Conservation (phyloP, 2,329 filamentous ascomycete genomes). For the Xylaria hypoxylon region DNA sequence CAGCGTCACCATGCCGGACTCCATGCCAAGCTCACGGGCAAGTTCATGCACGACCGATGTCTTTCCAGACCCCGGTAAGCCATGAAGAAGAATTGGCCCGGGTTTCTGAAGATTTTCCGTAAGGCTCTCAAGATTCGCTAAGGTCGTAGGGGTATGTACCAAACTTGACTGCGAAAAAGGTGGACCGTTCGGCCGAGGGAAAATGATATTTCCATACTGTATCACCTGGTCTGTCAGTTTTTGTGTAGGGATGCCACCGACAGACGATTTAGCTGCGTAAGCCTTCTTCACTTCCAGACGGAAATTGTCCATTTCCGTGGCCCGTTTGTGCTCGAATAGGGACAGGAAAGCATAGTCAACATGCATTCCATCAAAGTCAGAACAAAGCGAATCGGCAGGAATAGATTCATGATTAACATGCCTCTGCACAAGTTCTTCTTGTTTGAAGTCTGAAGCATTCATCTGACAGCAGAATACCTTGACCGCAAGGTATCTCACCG, state of each 20-base stretch:
- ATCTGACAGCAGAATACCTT: conserved; percentile 84
- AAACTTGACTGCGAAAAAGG: conserved; percentile 63
- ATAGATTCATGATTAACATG: conserved; percentile 67
- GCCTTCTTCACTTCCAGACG: conserved; percentile 54
- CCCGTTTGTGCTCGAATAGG: conserved; percentile 67
- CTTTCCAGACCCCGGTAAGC: conserved; percentile 89
- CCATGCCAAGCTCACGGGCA: conserved; percentile 81
- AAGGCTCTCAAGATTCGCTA: conserved; percentile 76
- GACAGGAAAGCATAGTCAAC: conserved; percentile 83
- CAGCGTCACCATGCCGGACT: conserved; percentile 87
- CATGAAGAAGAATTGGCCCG: conserved; percentile 83
- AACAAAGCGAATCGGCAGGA: conserved; percentile 66
- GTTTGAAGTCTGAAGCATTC: conserved; percentile 81
- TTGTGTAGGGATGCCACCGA: conserved; percentile 50
- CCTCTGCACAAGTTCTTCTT: conserved; percentile 75
- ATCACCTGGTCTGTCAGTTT: conserved; percentile 70
- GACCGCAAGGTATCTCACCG: conserved; percentile 83
- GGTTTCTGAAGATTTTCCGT: conserved; percentile 73
- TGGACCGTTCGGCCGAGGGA: conserved; percentile 71
- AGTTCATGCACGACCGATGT: conserved; percentile 86
- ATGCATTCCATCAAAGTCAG: conserved; percentile 77
- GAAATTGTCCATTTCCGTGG: conserved; percentile 58
- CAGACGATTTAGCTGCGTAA: conserved; percentile 37
- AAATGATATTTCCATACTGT: conserved; percentile 73
- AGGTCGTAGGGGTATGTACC: conserved; percentile 78